Evolutionary conservation across 2,329 filamentous ascomycete genomes (phyloP).

Genomic region (Colletotrichum nymphaeae): DNA sequence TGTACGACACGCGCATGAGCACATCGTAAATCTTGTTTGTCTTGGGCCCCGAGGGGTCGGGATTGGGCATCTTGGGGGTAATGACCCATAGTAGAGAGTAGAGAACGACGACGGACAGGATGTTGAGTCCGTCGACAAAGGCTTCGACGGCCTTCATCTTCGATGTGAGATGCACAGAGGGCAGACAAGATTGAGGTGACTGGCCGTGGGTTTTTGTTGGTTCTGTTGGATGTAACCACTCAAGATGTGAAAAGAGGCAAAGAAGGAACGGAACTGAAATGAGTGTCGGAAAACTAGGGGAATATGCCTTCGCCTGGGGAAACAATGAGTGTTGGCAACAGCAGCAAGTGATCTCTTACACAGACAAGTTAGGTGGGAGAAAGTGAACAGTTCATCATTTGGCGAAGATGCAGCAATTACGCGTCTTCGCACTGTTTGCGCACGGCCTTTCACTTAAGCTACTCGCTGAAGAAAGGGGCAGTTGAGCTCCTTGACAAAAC

Average conservation of each 20-base stretch:
- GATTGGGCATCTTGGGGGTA: constrained; percentile 21
- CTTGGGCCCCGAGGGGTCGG: constrained; percentile 12
- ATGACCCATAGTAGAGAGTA: constrained; percentile 22
- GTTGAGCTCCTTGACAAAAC: background rate
- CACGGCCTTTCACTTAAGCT: background rate
- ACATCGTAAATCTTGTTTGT: constrained; percentile 31
- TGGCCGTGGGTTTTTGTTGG: background rate
- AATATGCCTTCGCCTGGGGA: background rate
- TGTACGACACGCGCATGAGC: constrained; percentile 30
- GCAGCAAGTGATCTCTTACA: background rate
- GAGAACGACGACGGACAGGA: constrained; percentile 23
- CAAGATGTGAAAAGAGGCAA: background rate
- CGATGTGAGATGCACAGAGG: background rate
- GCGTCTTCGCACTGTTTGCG: constrained; percentile 25
- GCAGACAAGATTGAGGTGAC: background rate
- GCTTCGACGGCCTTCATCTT: constrained; percentile 33
- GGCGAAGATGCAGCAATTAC: background rate
- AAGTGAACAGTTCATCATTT: constrained; percentile 33
- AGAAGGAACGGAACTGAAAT: background rate
- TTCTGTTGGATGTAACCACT: background rate
- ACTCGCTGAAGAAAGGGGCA: background rate
- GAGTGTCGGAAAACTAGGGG: background rate
- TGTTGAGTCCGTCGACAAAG: constrained; percentile 29
- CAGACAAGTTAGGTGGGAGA: background rate
- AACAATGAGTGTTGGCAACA: background rate